These are phyloP conservation scores for Suillus brevipes DNA, from an alignment of 768 basidiomycete species.

Conservation along the genomic window DNA sequence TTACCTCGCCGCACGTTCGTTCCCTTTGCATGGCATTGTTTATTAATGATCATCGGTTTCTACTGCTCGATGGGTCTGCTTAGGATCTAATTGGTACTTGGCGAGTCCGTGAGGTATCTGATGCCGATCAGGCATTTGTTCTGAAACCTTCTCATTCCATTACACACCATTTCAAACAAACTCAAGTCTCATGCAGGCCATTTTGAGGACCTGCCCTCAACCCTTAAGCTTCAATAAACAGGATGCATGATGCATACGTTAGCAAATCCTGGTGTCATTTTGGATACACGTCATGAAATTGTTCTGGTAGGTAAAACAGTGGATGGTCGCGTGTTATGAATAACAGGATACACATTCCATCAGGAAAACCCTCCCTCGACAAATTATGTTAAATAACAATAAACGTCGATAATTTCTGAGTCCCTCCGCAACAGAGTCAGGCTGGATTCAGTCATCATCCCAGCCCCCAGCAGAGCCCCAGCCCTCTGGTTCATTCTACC, in stretches of 20 bases:
- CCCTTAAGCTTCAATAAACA: background rate
- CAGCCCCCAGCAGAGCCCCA: no score
- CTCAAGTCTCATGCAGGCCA: background rate
- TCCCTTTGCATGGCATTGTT: constrained; percentile 10
- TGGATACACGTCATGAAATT: background rate
- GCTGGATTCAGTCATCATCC: no score
- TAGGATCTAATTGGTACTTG: no score
- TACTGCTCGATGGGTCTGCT: background rate
- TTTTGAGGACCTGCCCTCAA: background rate
- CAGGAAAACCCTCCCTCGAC: no score
- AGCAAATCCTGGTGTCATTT: background rate
- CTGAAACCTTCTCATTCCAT: background rate
- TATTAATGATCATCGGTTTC: constrained; percentile 10
- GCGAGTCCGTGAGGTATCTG: background rate
- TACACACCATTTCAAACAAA: background rate
- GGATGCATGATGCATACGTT: background rate
- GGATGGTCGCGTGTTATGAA: background rate
- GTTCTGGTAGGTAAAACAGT: background rate
- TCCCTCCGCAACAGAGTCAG: no score
- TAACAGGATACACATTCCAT: constrained; percentile 35
- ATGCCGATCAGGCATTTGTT: background rate
- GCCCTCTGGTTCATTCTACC: no score
- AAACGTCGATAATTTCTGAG: no score
- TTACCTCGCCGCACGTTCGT: constrained; percentile 26
- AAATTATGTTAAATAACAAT: no score